Evolutionary conservation across 768 basidiomycete species (phyloP).

Genomic region (Tylopilus subfusipes): DNA sequence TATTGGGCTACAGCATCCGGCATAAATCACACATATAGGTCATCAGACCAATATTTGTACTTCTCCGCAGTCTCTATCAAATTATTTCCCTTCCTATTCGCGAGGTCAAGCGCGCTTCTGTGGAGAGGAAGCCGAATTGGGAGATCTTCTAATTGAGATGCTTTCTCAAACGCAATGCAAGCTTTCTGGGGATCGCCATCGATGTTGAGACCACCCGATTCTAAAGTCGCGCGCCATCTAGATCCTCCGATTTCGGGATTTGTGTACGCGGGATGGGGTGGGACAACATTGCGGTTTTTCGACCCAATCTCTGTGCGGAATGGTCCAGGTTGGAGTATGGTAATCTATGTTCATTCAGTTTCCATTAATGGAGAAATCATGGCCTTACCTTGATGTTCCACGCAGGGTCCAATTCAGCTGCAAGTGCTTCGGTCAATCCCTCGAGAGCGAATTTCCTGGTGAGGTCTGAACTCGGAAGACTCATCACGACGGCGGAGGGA

Average conservation of each 20-base stretch:
- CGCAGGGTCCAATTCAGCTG: constrained; percentile 2
- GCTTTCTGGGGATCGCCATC: constrained; percentile 23
- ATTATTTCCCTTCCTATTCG: constrained; percentile 10
- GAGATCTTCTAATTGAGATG: constrained; percentile 17
- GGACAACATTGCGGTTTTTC: not conserved
- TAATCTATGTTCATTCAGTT: constrained; percentile 15
- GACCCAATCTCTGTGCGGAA: constrained; percentile 7
- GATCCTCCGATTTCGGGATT: constrained; percentile 5
- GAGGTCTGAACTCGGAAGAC: not conserved
- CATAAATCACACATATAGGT: constrained; percentile 14
- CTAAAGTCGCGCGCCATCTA: constrained; percentile 1
- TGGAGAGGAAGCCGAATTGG: constrained; percentile 23
- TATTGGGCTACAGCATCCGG: not conserved
- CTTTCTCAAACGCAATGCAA: constrained; percentile 18
- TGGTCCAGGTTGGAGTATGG: constrained; percentile 20
- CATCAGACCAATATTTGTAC: constrained; percentile 23
- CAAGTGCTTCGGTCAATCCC: constrained; percentile 22
- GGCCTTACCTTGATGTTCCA: constrained; percentile 23
- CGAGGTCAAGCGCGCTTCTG: not conserved
- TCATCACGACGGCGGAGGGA: not conserved
- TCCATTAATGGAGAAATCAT: too few relatives aligned
- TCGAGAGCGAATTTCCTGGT: constrained; percentile 27
- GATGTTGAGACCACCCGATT: not conserved
- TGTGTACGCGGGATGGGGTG: constrained; percentile 18
- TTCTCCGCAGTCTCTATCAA: constrained; percentile 15